Evolutionary conservation across 257 asterid species (phyloP), one percentile per base, ranked within the genome.

Genomic region (Solanum chiquidenum): DNA sequence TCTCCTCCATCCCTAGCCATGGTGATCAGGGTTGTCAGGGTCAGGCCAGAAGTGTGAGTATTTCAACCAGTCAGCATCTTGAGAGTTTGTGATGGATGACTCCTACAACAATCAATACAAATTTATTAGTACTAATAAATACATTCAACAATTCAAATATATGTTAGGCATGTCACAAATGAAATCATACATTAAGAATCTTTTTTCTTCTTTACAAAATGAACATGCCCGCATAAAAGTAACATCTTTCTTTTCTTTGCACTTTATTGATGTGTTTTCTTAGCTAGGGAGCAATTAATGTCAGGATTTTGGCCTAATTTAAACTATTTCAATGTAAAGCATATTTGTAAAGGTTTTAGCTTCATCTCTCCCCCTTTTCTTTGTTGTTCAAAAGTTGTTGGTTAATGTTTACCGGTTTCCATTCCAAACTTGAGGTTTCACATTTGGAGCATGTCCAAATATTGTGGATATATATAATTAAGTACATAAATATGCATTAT

Each of bases 41-140:
- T 97, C 98, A 55, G 94, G 95, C 99, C 99, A 97, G 92, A 95
- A 97, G n/a, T 89, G 91, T 64, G 98, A 93, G 92, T 94, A 97
- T 93, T 95, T 97, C 94, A 97, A 83, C 99, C 99, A 97, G 85
- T 96, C 99, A 86, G 99, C 90, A 77, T 95, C 99, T 83, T 97
- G 99, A 69, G 90, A 92, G 90, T 92, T 94, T 75, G 91, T 91
- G 86, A 94, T 92, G 5, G 98, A 89, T 68, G 98, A 91, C 69
- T 72, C 98, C 99, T 96, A 96, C 96, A 92, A 87, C 49, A 82
- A 82, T 11, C n/a, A 77, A 38, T 10, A 3, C 37, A 77, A 77
- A 27, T 34, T 34, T 9, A 73, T 18, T 33, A 46, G 55, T 46
- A 72, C 3, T 16, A 31, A 7, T 18, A 72, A 74, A 76, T 12